phyloP scores from a whole-genome alignment of 306 rosid species.

The Sindora glabra region DNA sequence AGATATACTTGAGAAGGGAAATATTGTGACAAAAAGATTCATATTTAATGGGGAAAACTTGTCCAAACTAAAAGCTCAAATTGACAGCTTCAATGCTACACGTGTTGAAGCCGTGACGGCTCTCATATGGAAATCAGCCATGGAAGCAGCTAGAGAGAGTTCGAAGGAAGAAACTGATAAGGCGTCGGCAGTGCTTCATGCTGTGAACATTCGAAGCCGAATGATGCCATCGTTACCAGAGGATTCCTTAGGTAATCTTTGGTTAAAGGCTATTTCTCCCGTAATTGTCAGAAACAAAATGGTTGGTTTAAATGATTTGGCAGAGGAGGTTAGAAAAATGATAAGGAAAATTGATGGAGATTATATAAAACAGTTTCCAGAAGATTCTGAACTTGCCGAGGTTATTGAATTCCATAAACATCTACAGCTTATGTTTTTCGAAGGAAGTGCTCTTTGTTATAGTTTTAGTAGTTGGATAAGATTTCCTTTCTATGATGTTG shows the following conservation, averaged over 20 bases:
- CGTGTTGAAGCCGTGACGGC: slow-evolving; percentile 1
- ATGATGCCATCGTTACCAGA: background rate
- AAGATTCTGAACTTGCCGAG: background rate
- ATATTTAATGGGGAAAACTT: background rate
- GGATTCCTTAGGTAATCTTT: background rate
- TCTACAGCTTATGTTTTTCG: no score
- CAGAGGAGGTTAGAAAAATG: background rate
- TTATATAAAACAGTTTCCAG: background rate
- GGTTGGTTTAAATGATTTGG: background rate
- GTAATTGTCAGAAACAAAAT: background rate
- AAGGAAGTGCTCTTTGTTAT: background rate
- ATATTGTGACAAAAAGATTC: background rate
- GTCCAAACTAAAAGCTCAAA: background rate
- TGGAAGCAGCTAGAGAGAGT: background rate
- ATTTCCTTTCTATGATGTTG: slow-evolving; percentile 19
- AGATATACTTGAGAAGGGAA: background rate
- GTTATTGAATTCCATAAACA: background rate
- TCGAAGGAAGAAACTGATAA: background rate
- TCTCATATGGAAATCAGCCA: slow-evolving; percentile 9
- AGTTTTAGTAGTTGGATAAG: slow-evolving; percentile 1
- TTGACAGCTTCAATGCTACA: background rate
- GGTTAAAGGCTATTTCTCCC: background rate
- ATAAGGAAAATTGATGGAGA: background rate
- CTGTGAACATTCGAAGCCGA: slow-evolving; percentile 5
- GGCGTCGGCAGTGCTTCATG: background rate